These are phyloP conservation scores for Choiromyces venosus DNA, from an alignment of 495 filamentous ascomycete species.

Conservation along the genomic window DNA sequence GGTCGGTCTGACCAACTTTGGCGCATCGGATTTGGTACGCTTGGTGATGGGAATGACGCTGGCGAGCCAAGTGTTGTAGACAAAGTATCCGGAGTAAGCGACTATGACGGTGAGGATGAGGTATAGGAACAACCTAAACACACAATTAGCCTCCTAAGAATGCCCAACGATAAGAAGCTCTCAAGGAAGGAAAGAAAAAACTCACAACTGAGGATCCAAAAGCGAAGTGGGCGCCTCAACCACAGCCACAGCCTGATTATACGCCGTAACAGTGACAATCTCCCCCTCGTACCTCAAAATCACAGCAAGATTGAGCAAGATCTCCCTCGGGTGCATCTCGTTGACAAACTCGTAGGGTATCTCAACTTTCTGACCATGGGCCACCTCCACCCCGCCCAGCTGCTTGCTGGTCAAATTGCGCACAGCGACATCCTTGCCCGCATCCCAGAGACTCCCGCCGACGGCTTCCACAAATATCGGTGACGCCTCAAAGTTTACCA, in stretches of 20 bases:
- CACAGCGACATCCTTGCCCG: conserved; percentile 16
- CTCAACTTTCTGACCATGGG: conserved; percentile 55
- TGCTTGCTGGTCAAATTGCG: conserved; percentile 70
- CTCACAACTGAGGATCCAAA: conserved; percentile 94
- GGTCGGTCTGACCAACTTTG: conserved; percentile 16
- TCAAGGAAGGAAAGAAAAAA: conserved; percentile 16
- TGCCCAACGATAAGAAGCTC: conserved; percentile 11
- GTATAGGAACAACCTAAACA: conserved; percentile 85
- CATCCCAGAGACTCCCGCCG: conserved; percentile 63
- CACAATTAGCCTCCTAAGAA: conserved; percentile 39
- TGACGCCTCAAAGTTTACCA: conserved; percentile 75
- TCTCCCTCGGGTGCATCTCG: conserved; percentile 89
- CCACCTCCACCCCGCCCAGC: conserved; percentile 50
- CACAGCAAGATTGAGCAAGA: conserved; percentile 71
- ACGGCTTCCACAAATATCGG: conserved; percentile 71
- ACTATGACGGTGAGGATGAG: conserved; percentile 77
- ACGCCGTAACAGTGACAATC: conserved; percentile 70
- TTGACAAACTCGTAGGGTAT: conserved; percentile 78
- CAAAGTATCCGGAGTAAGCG: conserved; percentile 78
- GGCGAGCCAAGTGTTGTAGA: conserved; percentile 96
- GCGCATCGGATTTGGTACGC: conserved; percentile 47
- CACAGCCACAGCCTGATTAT: conserved; percentile 81
- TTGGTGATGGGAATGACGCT: conserved; percentile 92
- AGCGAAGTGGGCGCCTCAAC: conserved; percentile 89
- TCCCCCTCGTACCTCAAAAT: conserved; percentile 63